Base-by-base conservation (phyloP, 805 yeast species). In the Barnettozyma salicaria region DNA sequence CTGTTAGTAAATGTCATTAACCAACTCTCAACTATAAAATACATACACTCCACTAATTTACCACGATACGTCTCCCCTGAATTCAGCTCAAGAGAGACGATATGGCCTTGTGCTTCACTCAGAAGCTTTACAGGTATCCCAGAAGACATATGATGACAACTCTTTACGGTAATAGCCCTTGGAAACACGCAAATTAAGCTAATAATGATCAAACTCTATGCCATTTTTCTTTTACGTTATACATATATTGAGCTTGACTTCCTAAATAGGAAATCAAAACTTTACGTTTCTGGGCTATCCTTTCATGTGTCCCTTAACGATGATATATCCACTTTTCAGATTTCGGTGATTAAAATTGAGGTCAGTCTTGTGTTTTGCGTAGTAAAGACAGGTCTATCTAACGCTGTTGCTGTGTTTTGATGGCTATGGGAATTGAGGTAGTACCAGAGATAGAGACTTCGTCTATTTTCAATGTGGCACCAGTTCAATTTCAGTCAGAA, bases 31-130 rank as follows among this genome's bases (percentile, higher is more conserved):
- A 10, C 5, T 48, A 20, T 37, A 9, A 7, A 13, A 9, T 20
- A 39, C 44, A n/a, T 24, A 59, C 81, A 80, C 53, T 83, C 96
- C 4, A 81, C 57, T 31, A 90, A 70, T 55, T 82, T 87, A 2
- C 98, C 98, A 25, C 95, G 69, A 55, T 90, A 90, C 0, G 83
- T 75, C 45, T 83, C 89, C 2, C 97, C 97, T 1, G 88, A 78
- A 19, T 75, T 74, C 36, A 90, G 72, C 58, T 90, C 98, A 13
- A 90, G 58, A 1, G 94, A 76, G 7, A 90, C 78, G 4, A 78
- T 65, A 55, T 90, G 97, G 32, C 97, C 96, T 67, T 76, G 83
- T 7, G 96, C 84, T 61, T 89, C 98, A 55, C 77, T 83, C 34
- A 90, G 68, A 19, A 90, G 78, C 59, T 87, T 81, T 14, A 88